These are phyloP conservation scores for Escovopsis sp. DNA, from an alignment of 2,329 filamentous ascomycete species.

Conservation along the genomic window DNA sequence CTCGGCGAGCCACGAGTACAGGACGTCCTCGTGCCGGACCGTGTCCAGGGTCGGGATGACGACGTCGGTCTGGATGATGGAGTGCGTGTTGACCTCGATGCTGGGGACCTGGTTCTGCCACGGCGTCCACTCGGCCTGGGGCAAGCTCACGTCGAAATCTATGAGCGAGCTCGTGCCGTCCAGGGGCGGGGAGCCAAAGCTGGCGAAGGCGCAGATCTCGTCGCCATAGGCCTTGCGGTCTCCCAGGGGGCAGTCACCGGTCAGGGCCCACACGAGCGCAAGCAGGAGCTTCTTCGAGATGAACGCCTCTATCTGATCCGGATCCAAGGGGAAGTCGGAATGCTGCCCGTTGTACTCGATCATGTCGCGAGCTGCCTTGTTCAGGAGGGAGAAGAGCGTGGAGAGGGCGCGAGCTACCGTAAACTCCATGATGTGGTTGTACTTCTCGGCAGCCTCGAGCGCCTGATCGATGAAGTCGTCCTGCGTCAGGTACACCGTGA, in stretches of 20 bases:
- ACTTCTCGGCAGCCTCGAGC: slow-evolving; percentile 59
- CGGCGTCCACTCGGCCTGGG: slow-evolving; percentile 72
- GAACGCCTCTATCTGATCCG: slow-evolving; percentile 78
- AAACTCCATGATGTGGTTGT: slow-evolving; percentile 97
- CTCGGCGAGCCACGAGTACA: slow-evolving; percentile 98
- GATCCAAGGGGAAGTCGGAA: slow-evolving; percentile 79
- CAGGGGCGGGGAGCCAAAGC: slow-evolving; percentile 69
- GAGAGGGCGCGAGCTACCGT: slow-evolving; percentile 80
- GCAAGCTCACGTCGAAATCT: slow-evolving; percentile 83
- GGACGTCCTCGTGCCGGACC: slow-evolving; percentile 92
- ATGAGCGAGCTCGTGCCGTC: slow-evolving; percentile 75
- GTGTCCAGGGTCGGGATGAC: slow-evolving; percentile 97
- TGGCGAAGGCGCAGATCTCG: slow-evolving; percentile 65
- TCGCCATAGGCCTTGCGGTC: slow-evolving; percentile 88
- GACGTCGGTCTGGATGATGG: slow-evolving; percentile 92
- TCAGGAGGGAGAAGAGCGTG: slow-evolving; percentile 87
- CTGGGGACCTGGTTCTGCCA: slow-evolving; percentile 93
- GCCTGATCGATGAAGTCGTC: slow-evolving; percentile 71
- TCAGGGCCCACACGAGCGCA: slow-evolving; percentile 87
- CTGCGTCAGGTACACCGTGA: slow-evolving; percentile 58
- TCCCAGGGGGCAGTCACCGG: slow-evolving; percentile 77
- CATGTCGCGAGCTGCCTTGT: slow-evolving; percentile 81
- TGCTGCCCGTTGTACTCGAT: slow-evolving; percentile 95
- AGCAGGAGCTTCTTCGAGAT: slow-evolving; percentile 88
- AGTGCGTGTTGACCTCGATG: slow-evolving; percentile 96